Base-by-base conservation (phyloP, 352 stramenopile genomes). In the Phytophthora idaei region DNA sequence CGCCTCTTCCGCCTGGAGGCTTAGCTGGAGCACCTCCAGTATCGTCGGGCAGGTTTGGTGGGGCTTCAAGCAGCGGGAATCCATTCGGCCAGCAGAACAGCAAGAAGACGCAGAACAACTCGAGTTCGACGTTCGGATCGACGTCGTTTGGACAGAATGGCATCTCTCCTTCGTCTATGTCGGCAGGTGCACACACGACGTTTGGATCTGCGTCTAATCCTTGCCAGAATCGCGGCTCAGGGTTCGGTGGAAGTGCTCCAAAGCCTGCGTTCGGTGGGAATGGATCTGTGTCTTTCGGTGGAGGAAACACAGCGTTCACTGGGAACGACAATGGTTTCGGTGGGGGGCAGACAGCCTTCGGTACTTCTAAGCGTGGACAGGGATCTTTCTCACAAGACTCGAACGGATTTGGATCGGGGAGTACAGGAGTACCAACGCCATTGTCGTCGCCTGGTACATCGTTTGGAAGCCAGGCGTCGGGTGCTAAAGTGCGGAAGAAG, bases 401-500 rank as follows among this genome's bases (percentile, higher is more conserved):
- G 0, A 57, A 60, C 15, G 64, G 64, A 14, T 76, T 75, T 64
- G 46, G 44, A 37, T 56, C 53, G 29, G 64, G 47, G 14, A 44
- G 32, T 48, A 25, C 53, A 25, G 21, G 53, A 53, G 37, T 34
- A 5, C 34, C 63, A 15, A 48, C 58, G 12, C 67, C 70, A 34
- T 53, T 61, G 25, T 65, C 57, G 15, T 71, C 53, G 15, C 67
- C 69, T 42, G 61, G 54, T 10, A 71, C 73, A 25, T 42, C 62
- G n/a, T 85, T 81, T 61, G 74, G 74, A 28, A 64, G n/a, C 21
- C 65, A 74, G 65, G 7, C 65, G 9, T 49, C 57, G 2, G 56
- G 55, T 31, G 50, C 62, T 17, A 52, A 50, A 52, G 64, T 72
- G 41, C 47, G 59, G 17, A 76, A 77, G 59, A 80, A 79, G 25